A percentile compares a stretch with the other conserved stretches of the same genome.
phyloP scores from a whole-genome alignment of 2,329 filamentous ascomycete genomes.

The Cadophora sp. region DNA sequence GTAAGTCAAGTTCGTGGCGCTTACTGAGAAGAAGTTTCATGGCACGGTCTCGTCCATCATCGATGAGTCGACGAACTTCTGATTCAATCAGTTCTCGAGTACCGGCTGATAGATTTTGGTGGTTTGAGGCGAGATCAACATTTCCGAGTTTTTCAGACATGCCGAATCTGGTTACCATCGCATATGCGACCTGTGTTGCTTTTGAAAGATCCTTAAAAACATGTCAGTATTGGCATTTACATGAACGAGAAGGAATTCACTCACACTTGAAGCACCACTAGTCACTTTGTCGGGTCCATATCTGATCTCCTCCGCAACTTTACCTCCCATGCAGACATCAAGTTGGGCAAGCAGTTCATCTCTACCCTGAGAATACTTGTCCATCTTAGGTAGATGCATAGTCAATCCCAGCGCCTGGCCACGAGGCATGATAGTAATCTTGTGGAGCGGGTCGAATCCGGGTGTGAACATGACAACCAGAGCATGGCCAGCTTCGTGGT shows the following conservation, averaged over 20 bases:
- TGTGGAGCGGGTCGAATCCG: slow-evolving; percentile 83
- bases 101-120: slow-evolving; percentile 81
- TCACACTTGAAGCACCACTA: slow-evolving; percentile 80
- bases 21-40: slow-evolving; percentile 73
- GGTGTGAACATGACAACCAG: slow-evolving; percentile 84
- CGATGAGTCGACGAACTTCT: slow-evolving; percentile 85
- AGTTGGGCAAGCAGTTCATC: slow-evolving; percentile 82
- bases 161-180: slow-evolving; percentile 87
- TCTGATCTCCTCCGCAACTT: slow-evolving; percentile 88
- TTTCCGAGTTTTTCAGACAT: slow-evolving; percentile 91
- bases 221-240: slow-evolving; percentile 41
- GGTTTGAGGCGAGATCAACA: slow-evolving; percentile 84
- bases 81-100: slow-evolving; percentile 87
- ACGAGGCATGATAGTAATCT: slow-evolving; percentile 94
- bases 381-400: slow-evolving; percentile 86
- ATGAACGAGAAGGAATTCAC: slow-evolving; percentile 43
- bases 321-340: slow-evolving; percentile 83
- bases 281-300: slow-evolving; percentile 93
- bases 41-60: slow-evolving; percentile 81
- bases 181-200: slow-evolving; percentile 83
- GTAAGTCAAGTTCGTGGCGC: slow-evolving; percentile 82
- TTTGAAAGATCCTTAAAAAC: slow-evolving; percentile 75
- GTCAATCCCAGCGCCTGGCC: slow-evolving; percentile 88
- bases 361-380: slow-evolving; percentile 89
- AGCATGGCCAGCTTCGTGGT: slow-evolving; percentile 95